Conservation (phyloP, 495 filamentous ascomycete species). For the Penicillium daleae region DNA sequence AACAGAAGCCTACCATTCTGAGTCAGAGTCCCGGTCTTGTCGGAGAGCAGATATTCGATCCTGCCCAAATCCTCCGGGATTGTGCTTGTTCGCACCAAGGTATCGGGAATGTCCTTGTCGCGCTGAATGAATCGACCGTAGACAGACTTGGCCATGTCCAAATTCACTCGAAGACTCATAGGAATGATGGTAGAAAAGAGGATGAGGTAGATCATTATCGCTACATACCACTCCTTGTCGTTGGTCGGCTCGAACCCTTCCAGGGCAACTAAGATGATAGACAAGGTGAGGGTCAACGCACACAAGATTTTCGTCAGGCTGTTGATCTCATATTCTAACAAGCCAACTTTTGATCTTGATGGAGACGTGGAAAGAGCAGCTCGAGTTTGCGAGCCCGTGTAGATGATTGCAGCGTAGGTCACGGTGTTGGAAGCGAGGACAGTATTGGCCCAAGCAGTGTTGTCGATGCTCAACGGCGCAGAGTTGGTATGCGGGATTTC, state of each 20-base stretch:
- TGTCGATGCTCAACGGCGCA: slow-evolving; percentile 86
- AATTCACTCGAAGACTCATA: slow-evolving; percentile 92
- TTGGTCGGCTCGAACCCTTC: slow-evolving; percentile 75
- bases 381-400: slow-evolving; percentile 93
- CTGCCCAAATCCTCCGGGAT: slow-evolving; percentile 96
- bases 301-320: slow-evolving; percentile 97
- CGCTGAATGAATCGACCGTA: slow-evolving; percentile 95
- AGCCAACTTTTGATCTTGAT: slow-evolving; percentile 87
- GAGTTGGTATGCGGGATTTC: slow-evolving; percentile 48
- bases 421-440: slow-evolving; percentile 90
- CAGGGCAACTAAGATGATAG: slow-evolving; percentile 85
- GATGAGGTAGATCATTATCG: slow-evolving; percentile 93
- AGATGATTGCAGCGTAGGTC: slow-evolving; percentile 85
- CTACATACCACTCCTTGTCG: slow-evolving; percentile 80
- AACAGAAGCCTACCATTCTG: slow-evolving; percentile 84
- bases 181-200: slow-evolving; percentile 99
- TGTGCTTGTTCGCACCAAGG: slow-evolving; percentile 93
- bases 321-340: slow-evolving; percentile 96
- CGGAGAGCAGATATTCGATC: slow-evolving; percentile 94
- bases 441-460: slow-evolving; percentile 98
- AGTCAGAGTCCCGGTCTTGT: slow-evolving; percentile 97
- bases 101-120: slow-evolving; percentile 85
- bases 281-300: slow-evolving; percentile 80
- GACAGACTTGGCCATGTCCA: slow-evolving; percentile 95
- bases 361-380: slow-evolving; percentile 91